Percentiles rank a stretch among this genome's conserved stretches.
These are phyloP conservation scores for Cladosporium sp. DNA, from an alignment of 2,329 filamentous ascomycete genomes.

Conservation along the genomic window DNA sequence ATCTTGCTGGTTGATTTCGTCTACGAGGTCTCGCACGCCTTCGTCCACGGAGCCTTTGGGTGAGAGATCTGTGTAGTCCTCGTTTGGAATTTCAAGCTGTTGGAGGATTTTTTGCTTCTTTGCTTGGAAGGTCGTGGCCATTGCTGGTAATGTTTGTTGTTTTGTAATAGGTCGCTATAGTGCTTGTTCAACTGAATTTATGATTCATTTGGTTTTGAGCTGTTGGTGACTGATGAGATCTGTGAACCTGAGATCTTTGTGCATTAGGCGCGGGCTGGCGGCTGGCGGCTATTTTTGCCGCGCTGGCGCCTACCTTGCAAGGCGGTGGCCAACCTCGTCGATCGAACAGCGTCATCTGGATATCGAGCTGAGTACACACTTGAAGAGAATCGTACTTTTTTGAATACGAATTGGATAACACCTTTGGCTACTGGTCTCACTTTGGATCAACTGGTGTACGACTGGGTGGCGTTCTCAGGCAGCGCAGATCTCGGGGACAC, in stretches of 20 bases:
- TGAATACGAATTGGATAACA: too few species aligned
- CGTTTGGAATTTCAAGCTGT: constrained; percentile 62
- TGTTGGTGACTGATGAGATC: too few species aligned
- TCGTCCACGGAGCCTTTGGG: constrained; percentile 84
- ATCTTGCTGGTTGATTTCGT: constrained; percentile 66
- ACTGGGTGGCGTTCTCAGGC: too few species aligned
- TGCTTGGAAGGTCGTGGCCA: constrained; percentile 29
- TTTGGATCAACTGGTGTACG: too few species aligned
- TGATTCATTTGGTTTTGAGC: too few species aligned
- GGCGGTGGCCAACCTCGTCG: constrained; percentile 5
- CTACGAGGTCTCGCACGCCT: constrained; percentile 71
- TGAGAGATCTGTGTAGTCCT: constrained; percentile 74
- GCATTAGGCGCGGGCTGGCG: background rate
- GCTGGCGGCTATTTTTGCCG: constrained; percentile 1
- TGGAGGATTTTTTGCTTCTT: constrained; percentile 71
- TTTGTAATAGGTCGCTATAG: too few species aligned
- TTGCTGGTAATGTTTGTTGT: background rate
- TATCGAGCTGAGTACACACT: background rate
- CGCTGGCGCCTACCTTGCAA: background rate
- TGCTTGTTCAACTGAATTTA: too few species aligned
- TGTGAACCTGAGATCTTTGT: too few species aligned
- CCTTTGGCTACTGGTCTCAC: too few species aligned
- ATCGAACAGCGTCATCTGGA: background rate
- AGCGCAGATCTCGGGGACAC: too few species aligned
- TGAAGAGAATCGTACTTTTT: too few species aligned